A percentile compares a stretch with the other conserved stretches of the same genome.
Conservation (phyloP, 208 protist genomes). For the Ichthyophonus hoferi region DNA sequence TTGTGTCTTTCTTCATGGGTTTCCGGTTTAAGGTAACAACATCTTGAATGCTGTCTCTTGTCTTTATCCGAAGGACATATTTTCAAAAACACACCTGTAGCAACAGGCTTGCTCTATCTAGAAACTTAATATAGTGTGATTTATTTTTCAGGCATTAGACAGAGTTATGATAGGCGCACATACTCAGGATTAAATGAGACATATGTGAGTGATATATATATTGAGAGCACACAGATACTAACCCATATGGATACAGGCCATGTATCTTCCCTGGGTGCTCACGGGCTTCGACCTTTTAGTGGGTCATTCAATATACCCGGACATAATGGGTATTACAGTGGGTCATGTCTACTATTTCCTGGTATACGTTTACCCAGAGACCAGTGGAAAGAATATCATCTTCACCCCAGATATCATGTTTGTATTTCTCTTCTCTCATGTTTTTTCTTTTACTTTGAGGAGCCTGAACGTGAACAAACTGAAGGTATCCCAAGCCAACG, state of each 20-base stretch:
- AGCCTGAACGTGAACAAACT: no score
- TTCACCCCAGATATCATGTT: conserved; percentile 23
- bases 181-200: no score
- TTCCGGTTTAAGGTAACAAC: conserved; percentile 37
- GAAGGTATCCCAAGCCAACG: no score
- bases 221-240: no score
- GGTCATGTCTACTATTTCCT: conserved; percentile 39
- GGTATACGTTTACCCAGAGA: conserved; percentile 23
- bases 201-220: no score
- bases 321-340: conserved; percentile 33
- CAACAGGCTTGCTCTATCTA: background rate
- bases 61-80: no score
- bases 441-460: no score
- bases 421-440: background rate
- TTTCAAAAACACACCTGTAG: background rate
- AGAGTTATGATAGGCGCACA: no score
- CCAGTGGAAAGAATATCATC: conserved; percentile 3
- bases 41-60: no score
- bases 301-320: conserved; percentile 8
- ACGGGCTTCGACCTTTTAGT: conserved; percentile 38
- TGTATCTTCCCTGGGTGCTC: conserved; percentile 50
- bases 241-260: no score
- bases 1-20: conserved; percentile 47
- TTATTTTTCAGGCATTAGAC: no score
- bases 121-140: no score